A percentile compares a stretch with the other conserved stretches of the same genome.
These are phyloP conservation scores for Cladosporium phlei DNA, from an alignment of 2,329 filamentous ascomycete species.

Conservation along the genomic window DNA sequence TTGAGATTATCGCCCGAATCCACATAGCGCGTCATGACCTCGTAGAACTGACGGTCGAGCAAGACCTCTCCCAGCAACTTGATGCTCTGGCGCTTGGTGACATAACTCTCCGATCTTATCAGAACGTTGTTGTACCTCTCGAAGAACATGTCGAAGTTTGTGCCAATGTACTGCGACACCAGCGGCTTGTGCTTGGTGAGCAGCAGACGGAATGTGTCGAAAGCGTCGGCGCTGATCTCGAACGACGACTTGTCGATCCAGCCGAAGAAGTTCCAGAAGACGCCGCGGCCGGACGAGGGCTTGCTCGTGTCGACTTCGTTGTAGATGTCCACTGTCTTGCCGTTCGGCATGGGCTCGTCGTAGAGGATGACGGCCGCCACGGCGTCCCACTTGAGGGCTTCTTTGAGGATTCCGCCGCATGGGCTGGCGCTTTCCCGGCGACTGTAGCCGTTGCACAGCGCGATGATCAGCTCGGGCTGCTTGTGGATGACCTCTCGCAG, in stretches of 20 bases:
- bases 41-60: constrained; percentile 92
- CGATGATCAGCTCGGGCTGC: constrained; percentile 79
- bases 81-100: constrained; percentile 96
- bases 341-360: constrained; percentile 64
- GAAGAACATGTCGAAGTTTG: constrained; percentile 94
- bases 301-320: constrained; percentile 65
- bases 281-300: constrained; percentile 71
- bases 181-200: constrained; percentile 90
- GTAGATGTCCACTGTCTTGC: constrained; percentile 64
- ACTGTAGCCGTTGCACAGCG: constrained; percentile 84
- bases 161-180: constrained; percentile 78
- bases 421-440: constrained; percentile 87
- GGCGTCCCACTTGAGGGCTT: constrained; percentile 85
- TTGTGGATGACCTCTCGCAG: constrained; percentile 84
- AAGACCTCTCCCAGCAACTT: constrained; percentile 94
- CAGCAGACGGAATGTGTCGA: constrained; percentile 93
- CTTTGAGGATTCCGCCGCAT: constrained; percentile 81
- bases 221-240: constrained; percentile 94
- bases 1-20: constrained; percentile 94
- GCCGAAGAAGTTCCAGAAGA: constrained; percentile 95
- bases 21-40: constrained; percentile 96
- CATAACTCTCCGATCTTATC: constrained; percentile 89
- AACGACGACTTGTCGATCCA: constrained; percentile 98
- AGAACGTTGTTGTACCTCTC: constrained; percentile 80
- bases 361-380: constrained; percentile 89